phyloP scores from a whole-genome alignment of 139 green algal genomes.

The Nannochloris sp. region DNA sequence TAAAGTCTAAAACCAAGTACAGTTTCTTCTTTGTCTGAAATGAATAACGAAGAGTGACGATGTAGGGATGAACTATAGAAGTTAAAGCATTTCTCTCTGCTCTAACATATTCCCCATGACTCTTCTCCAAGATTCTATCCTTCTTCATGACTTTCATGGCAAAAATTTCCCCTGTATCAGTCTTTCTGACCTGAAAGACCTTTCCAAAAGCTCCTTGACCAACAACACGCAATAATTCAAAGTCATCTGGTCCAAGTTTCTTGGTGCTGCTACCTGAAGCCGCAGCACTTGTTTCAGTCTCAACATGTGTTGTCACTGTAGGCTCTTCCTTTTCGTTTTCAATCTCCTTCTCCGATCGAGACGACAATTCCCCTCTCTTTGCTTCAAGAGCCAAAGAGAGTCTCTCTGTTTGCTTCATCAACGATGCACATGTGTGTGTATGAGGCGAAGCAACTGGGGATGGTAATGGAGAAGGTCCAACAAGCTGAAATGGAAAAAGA shows the following conservation, averaged over 20 bases:
- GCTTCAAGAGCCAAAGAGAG: background rate
- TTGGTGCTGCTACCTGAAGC: slow-evolving; percentile 5
- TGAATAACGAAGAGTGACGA: slow-evolving; percentile 86
- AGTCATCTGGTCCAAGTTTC: slow-evolving; percentile 66
- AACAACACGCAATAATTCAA: slow-evolving; percentile 88
- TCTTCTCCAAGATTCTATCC: slow-evolving; percentile 78
- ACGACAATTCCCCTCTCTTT: background rate
- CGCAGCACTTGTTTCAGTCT: background rate
- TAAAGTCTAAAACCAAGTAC: slow-evolving; percentile 96
- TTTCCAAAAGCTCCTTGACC: slow-evolving; percentile 97
- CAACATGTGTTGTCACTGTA: slow-evolving; percentile 6
- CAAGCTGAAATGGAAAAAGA: slow-evolving; percentile 7
- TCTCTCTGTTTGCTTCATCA: background rate
- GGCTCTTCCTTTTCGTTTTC: background rate
- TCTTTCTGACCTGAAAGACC: slow-evolving; percentile 70
- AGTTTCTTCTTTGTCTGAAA: slow-evolving; percentile 92
- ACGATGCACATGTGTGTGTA: background rate
- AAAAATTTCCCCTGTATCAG: slow-evolving; percentile 51
- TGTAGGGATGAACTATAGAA: slow-evolving; percentile 87
- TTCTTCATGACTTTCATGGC: slow-evolving; percentile 97
- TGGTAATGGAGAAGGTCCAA: slow-evolving; percentile 27
- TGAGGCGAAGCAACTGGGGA: slow-evolving; percentile 15
- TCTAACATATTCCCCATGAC: slow-evolving; percentile 84
- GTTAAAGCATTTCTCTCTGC: slow-evolving; percentile 89
- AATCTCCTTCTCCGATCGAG: background rate